Conservation (phyloP, 192 early-diverging fungal species). For the Gryganskiella cystojenkinii region DNA sequence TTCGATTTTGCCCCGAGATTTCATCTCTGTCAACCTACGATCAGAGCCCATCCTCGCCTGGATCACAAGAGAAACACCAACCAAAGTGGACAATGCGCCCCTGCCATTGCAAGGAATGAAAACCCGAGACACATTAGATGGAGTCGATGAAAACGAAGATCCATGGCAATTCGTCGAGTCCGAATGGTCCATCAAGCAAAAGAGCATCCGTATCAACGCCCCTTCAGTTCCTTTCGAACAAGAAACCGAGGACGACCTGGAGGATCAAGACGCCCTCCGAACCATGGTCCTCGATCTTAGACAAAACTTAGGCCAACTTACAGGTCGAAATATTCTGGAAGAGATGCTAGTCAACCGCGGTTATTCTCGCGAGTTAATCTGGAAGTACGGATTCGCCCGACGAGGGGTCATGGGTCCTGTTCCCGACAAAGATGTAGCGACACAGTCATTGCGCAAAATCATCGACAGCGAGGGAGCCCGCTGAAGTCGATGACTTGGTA, state of each 20-base stretch:
- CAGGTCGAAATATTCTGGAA: constrained; percentile 28
- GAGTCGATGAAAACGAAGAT: neutral
- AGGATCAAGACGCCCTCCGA: neutral
- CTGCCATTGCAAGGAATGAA: neutral
- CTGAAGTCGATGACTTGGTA: no score
- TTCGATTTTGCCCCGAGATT: constrained; percentile 18
- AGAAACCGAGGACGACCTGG: neutral
- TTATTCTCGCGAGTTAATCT: constrained; percentile 28
- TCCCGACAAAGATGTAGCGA: constrained; percentile 7
- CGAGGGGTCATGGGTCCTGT: constrained; percentile 29
- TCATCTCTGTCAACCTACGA: constrained; percentile 29
- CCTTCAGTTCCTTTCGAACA: neutral
- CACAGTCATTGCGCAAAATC: constrained; percentile 24
- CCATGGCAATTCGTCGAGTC: neutral
- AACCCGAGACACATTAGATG: neutral
- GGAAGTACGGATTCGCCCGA: constrained; percentile 44
- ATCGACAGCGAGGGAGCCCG: constrained; percentile 16
- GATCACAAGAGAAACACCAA: constrained; percentile 10
- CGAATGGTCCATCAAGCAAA: no score
- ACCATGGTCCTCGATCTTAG: constrained; percentile 15
- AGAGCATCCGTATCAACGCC: no score
- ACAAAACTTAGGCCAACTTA: constrained; percentile 19
- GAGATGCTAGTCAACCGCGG: constrained; percentile 39
- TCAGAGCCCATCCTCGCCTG: constrained; percentile 24
- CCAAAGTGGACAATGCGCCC: neutral